Percentiles rank a stretch among this genome's conserved stretches.
These are phyloP conservation scores for Tylopilus sp. DNA, from an alignment of 768 basidiomycete species.

Conservation along the genomic window DNA sequence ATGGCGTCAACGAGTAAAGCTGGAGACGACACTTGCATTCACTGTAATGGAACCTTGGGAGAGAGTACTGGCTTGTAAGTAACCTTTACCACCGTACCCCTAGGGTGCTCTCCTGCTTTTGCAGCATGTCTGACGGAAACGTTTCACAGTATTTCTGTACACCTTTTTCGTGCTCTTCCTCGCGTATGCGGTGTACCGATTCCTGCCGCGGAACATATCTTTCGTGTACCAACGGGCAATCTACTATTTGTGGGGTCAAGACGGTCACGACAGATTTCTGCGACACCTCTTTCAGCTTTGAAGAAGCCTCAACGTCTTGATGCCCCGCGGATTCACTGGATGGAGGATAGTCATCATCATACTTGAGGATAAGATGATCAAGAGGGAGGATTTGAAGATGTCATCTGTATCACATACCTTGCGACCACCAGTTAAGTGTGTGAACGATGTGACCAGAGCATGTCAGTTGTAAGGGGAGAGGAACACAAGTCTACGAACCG, in stretches of 20 bases:
- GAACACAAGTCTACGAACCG: no score
- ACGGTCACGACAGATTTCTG: slow-evolving; percentile 34
- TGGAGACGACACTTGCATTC: slow-evolving; percentile 56
- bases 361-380: background rate
- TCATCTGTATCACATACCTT: background rate
- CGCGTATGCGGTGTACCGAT: slow-evolving; percentile 49
- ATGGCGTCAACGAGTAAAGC: slow-evolving; percentile 30
- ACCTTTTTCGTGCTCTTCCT: slow-evolving; percentile 42
- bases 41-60: slow-evolving; percentile 74
- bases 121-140: background rate
- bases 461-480: no score
- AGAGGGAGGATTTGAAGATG: background rate
- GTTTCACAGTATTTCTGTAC: slow-evolving; percentile 40
- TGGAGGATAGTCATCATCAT: slow-evolving; percentile 6
- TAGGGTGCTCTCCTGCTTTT: background rate
- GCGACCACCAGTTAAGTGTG: no score
- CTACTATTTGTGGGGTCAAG: slow-evolving; percentile 65
- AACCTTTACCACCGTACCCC: background rate
- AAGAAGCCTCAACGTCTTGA: slow-evolving; percentile 26
- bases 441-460: no score
- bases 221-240: slow-evolving; percentile 51
- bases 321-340: background rate
- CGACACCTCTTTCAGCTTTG: slow-evolving; percentile 25
- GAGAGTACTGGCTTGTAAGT: slow-evolving; percentile 54
- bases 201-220: slow-evolving; percentile 54